Evolutionary conservation across 2,329 filamentous ascomycete species (phyloP).

Genomic region (Colletotrichum magnum): DNA sequence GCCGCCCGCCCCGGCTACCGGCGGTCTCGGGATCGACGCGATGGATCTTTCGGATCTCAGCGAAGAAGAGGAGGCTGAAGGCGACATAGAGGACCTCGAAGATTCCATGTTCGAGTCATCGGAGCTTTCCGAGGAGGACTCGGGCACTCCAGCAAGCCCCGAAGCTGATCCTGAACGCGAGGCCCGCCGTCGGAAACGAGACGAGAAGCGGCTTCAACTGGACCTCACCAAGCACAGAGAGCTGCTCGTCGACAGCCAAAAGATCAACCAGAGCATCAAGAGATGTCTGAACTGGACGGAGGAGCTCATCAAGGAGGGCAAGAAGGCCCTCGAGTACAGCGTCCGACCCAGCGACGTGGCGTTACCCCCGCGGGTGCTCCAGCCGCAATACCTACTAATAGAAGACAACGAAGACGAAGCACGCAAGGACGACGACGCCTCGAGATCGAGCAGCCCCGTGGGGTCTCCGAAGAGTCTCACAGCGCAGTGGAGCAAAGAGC

Average conservation of each 20-base stretch:
- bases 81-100: conserved; percentile 59
- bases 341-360: conserved; percentile 85
- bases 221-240: conserved; percentile 93
- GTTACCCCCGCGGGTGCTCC: conserved; percentile 84
- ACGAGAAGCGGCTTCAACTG: conserved; percentile 86
- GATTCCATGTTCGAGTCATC: conserved; percentile 55
- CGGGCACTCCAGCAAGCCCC: conserved; percentile 53
- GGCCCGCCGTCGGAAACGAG: conserved; percentile 73
- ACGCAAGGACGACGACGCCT: conserved; percentile 42
- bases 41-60: conserved; percentile 66
- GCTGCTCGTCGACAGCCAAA: conserved; percentile 89
- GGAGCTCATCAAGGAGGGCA: conserved; percentile 88
- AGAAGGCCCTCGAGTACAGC: conserved; percentile 86
- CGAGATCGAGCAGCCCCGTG: conserved; percentile 32
- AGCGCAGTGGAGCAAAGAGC: conserved; percentile 38
- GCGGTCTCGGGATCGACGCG: conserved; percentile 60
- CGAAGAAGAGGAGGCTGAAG: conserved; percentile 61
- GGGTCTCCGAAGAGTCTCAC: conserved; percentile 30
- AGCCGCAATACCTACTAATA: conserved; percentile 71
- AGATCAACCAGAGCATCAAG: conserved; percentile 94
- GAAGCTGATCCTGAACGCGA: conserved; percentile 53
- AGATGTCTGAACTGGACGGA: conserved; percentile 92
- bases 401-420: conserved; percentile 57
- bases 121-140: conserved; percentile 59
- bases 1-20: conserved; percentile 58